phyloP scores from a whole-genome alignment of 1,139 yeast genomes.

The Geotrichum histeridarum region DNA sequence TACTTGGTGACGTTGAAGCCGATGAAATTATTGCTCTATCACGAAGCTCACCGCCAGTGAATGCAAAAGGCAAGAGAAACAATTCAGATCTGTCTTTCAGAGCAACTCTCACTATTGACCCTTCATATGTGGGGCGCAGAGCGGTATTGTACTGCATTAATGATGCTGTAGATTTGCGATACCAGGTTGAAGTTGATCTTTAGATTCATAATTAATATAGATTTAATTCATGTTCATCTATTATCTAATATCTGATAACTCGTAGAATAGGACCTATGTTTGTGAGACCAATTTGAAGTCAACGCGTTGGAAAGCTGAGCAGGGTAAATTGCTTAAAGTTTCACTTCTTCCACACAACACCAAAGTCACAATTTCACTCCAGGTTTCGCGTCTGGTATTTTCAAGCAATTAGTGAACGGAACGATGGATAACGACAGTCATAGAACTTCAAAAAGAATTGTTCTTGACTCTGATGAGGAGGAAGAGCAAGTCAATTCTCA shows the following conservation, averaged over 20 bases:
- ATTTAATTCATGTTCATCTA: background rate
- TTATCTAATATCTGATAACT: background rate
- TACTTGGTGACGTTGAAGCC: slow-evolving; percentile 46
- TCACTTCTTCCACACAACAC: background rate
- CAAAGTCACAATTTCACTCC: background rate
- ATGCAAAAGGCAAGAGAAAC: slow-evolving; percentile 9
- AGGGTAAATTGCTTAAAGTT: background rate
- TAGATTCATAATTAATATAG: background rate
- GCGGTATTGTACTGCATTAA: slow-evolving; percentile 24
- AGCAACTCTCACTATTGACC: slow-evolving; percentile 17
- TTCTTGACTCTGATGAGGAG: slow-evolving; percentile 21
- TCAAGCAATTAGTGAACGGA: background rate
- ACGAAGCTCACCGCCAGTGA: slow-evolving; percentile 24
- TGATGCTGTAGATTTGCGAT: slow-evolving; percentile 24
- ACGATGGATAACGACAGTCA: slow-evolving; percentile 9
- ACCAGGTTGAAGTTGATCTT: slow-evolving; percentile 19
- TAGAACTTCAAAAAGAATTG: slow-evolving; percentile 10
- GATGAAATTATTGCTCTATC: slow-evolving; percentile 28
- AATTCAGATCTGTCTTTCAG: slow-evolving; percentile 6
- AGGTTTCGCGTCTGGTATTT: background rate
- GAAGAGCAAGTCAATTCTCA: slow-evolving; percentile 14
- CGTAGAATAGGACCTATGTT: too few species aligned
- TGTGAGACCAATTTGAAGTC: background rate
- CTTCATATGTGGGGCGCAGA: slow-evolving; percentile 10
- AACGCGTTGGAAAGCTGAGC: background rate